Evolutionary conservation across 768 basidiomycete species (phyloP).

Genomic region (Trametes cinnabarina): DNA sequence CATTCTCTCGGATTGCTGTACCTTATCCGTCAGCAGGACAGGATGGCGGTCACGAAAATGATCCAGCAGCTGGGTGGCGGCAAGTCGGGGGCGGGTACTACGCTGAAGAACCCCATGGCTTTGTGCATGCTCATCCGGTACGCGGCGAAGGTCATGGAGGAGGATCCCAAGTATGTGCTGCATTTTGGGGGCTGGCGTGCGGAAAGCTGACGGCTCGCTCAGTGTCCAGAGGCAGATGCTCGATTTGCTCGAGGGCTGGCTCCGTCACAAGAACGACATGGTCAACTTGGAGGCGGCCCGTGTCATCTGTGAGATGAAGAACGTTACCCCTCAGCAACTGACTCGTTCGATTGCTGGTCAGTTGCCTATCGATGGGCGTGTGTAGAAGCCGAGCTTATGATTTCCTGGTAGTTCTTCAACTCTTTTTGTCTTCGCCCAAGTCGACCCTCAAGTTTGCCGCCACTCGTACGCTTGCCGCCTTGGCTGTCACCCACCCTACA

Average conservation of each 20-base stretch:
- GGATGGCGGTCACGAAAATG: slow-evolving; percentile 99
- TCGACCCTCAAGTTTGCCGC: slow-evolving; percentile 95
- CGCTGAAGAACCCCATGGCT: slow-evolving; percentile 93
- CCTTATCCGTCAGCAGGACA: slow-evolving; percentile 92
- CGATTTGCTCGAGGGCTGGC: slow-evolving; percentile 90
- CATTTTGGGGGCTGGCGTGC: background rate
- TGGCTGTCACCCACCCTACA: slow-evolving; percentile 82
- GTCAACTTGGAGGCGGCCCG: slow-evolving; percentile 99
- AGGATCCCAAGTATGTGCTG: slow-evolving; percentile 87
- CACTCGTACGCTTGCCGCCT: slow-evolving; percentile 87
- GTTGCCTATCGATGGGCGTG: slow-evolving; percentile 32
- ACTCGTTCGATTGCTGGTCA: slow-evolving; percentile 86
- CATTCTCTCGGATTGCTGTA: slow-evolving; percentile 94
- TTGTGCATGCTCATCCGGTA: slow-evolving; percentile 98
- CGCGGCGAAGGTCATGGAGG: slow-evolving; percentile 98
- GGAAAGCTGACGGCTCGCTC: slow-evolving; percentile 2
- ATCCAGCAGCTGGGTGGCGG: slow-evolving; percentile 95
- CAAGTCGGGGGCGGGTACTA: slow-evolving; percentile 78
- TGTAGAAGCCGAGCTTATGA: background rate
- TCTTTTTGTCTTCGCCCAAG: slow-evolving; percentile 95
- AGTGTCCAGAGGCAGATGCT: slow-evolving; percentile 92
- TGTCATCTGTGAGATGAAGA: slow-evolving; percentile 94
- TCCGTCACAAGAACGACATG: slow-evolving; percentile 99
- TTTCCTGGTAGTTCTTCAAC: slow-evolving; percentile 68
- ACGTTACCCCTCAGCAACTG: slow-evolving; percentile 72